Conservation (phyloP, 805 yeast species). For the Alloascoidea hylecoeti region DNA sequence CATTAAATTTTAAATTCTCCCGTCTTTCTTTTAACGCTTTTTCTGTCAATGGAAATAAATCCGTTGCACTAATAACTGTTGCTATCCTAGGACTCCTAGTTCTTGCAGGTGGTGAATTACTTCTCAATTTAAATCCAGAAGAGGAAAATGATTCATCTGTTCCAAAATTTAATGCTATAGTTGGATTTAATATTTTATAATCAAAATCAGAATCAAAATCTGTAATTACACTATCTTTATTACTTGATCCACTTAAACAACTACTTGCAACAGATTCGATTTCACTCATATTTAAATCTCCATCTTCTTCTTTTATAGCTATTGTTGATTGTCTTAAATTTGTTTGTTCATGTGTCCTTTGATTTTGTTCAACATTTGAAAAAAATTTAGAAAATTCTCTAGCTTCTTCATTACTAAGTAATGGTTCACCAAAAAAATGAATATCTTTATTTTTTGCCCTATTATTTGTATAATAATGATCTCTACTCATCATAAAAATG, state of each 20-base stretch:
- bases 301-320: not conserved
- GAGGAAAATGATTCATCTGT: slow-evolving; percentile 1
- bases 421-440: too few species aligned
- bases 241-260: too few species aligned
- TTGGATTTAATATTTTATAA: not conserved
- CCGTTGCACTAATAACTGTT: not conserved
- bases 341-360: slow-evolving; percentile 1
- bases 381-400: too few species aligned
- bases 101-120: not conserved
- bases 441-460: too few species aligned
- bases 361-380: too few species aligned
- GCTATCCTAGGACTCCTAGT: not conserved
- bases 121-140: not conserved
- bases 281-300: not conserved
- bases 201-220: not conserved
- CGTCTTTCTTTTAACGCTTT: too few species aligned
- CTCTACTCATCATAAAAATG: too few species aligned
- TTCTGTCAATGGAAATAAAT: not conserved
- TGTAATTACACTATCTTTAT: not conserved
- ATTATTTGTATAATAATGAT: too few species aligned
- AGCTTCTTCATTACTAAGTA: too few species aligned
- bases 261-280: not conserved
- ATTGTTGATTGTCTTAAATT: not conserved
- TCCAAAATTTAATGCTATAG: not conserved
- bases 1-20: too few species aligned